Percentiles rank a stretch among this genome's conserved stretches.
Evolutionary conservation across 176 grass and related monocot species (phyloP).

Genomic region (Oropetium thomaeum): DNA sequence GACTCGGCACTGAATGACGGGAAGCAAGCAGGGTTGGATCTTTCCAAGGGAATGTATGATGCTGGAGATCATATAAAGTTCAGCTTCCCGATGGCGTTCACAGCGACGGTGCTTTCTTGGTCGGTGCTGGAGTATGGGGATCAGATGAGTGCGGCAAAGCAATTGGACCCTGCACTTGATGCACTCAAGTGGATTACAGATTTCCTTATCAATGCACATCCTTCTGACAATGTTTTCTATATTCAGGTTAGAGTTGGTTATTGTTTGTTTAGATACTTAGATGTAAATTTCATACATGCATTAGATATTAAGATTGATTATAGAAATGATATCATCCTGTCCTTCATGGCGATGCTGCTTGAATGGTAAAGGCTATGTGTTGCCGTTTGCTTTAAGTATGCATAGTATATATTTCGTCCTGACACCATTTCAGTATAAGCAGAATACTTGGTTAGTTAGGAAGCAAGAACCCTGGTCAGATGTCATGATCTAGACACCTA

Average conservation of each 20-base stretch:
- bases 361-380: neutral
- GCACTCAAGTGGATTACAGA: constrained; percentile 79
- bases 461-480: constrained; percentile 39
- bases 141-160: constrained; percentile 76
- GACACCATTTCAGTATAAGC: neutral
- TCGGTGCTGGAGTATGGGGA: constrained; percentile 90
- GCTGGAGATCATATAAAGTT: constrained; percentile 92
- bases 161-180: constrained; percentile 67
- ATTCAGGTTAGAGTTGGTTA: constrained; percentile 63
- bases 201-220: constrained; percentile 83
- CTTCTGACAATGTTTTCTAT: constrained; percentile 80
- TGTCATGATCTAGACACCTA: constrained; percentile 45
- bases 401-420: neutral
- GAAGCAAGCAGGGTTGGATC: constrained; percentile 66
- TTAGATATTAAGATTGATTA: constrained; percentile 4
- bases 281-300: neutral
- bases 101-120: constrained; percentile 74
- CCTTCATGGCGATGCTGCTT: neutral
- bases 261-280: neutral
- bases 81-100: constrained; percentile 89
- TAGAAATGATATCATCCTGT: neutral
- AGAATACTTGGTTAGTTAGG: constrained; percentile 17
- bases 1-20: constrained; percentile 79
- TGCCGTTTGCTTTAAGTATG: neutral
- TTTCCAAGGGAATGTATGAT: constrained; percentile 95